Evolutionary conservation across 2,329 filamentous ascomycete species (phyloP), one percentile per base, ranked within the genome.

Genomic region (Tolypocladium album): DNA sequence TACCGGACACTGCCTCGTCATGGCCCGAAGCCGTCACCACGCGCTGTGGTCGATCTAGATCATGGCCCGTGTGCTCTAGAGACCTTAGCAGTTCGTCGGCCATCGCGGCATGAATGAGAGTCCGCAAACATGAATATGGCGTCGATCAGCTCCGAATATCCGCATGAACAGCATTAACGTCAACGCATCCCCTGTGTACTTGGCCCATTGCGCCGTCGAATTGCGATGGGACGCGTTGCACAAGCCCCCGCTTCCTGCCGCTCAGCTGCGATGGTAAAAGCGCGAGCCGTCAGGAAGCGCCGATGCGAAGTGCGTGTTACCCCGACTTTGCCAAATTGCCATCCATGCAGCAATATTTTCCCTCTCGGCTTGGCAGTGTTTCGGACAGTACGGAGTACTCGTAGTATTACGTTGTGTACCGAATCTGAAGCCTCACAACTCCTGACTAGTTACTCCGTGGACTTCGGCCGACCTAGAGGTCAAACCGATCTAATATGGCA

Each of bases 151-250:
- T 15, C 31, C 31, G 20, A 38, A 20, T 9, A 20, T 55, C 11
- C 50, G 50, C 50, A 36, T 55, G 50, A 34, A 53, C 24, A 52
- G n/a, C 50, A 38, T 4, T 22, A 34, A 8, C 20, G 50, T 31
- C 50, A 22, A 2, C 50, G 50, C 31, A 55, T 55, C 27, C 31
- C 50, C 31, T 11, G 20, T 38, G 7, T 4, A 4, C 50, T 20
- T n/a, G 31, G 58, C 50, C 52, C 20, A 6, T 45, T 31, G 2
- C 24, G 20, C 53, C n/a, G 53, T 52, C 60, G 60, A 61, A 61
- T 63, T 45, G 61, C 38, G 45, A 55, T 38, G 11, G 55, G 31
- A 60, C 63, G 61, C 63, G 60, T 63, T 55, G 60, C 62, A 60
- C 56, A 22, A 36, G 11, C 59, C 42, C 59, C 36, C 56, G 58